Conservation (phyloP, 2,329 filamentous ascomycete genomes). For the Trichoderma oligosporum region DNA sequence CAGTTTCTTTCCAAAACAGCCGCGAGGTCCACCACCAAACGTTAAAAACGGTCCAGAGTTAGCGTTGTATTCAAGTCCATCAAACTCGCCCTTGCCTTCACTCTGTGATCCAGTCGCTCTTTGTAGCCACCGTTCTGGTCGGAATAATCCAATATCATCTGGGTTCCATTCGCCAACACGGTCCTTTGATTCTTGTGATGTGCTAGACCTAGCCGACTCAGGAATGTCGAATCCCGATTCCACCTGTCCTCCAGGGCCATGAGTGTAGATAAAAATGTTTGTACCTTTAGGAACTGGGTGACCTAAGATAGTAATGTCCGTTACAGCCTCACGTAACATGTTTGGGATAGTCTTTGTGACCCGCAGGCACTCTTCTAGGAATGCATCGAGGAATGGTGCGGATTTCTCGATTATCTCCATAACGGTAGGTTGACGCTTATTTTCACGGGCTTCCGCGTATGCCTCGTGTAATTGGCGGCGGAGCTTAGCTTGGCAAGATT, state of each 20-base stretch:
- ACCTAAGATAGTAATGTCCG: neutral
- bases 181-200: neutral
- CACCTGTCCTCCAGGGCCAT: neutral
- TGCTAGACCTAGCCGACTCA: neutral
- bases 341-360: neutral
- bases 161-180: neutral
- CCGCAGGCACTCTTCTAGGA: neutral
- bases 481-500: neutral
- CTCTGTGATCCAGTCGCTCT: neutral
- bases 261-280: neutral
- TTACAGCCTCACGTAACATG: neutral
- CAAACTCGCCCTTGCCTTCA: neutral
- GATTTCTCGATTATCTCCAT: neutral
- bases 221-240: neutral
- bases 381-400: neutral
- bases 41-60: neutral
- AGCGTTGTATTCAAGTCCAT: neutral
- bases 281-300: neutral
- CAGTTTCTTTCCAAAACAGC: neutral
- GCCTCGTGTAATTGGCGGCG: neutral
- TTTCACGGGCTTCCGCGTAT: neutral
- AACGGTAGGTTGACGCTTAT: constrained; percentile 3
- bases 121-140: neutral
- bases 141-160: neutral
- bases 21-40: constrained; percentile 1